Conservation (phyloP, 345 rosid genomes). For the Syzygium grande region DNA sequence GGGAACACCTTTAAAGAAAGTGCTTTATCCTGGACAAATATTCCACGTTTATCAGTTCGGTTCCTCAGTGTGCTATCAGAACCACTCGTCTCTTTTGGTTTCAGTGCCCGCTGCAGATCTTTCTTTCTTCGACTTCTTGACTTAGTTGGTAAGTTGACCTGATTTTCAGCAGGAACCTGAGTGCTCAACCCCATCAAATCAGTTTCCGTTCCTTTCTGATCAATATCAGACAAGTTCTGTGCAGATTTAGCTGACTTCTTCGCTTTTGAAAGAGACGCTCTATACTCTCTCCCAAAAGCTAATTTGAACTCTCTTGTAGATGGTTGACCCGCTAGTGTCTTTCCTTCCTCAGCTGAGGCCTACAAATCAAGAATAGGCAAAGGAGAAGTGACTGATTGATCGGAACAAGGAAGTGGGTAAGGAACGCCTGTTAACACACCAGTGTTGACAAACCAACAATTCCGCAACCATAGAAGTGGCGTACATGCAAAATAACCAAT, state of each 20-base stretch:
- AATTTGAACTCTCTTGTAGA: background rate
- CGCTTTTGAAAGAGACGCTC: conserved; percentile 14
- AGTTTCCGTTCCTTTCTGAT: conserved; percentile 27
- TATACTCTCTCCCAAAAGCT: background rate
- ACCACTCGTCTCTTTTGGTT: conserved; percentile 23
- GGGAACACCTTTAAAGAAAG: conserved; percentile 27
- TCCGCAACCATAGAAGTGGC: background rate
- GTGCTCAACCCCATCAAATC: conserved; percentile 23
- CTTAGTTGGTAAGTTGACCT: conserved; percentile 24
- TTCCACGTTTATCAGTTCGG: conserved; percentile 24
- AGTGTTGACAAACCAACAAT: background rate
- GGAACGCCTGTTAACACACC: background rate
- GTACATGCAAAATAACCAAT: background rate
- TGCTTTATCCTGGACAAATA: conserved; percentile 25
- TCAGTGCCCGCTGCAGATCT: conserved; percentile 33
- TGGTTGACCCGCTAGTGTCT: conserved; percentile 6
- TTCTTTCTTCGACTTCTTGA: conserved; percentile 63
- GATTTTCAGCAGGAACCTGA: conserved; percentile 35
- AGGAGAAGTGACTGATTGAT: background rate
- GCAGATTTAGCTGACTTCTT: conserved; percentile 22
- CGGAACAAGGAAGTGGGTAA: background rate
- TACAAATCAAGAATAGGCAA: conserved; percentile 11
- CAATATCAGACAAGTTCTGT: conserved; percentile 30
- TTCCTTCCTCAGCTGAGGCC: conserved; percentile 37
- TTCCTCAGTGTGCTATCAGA: conserved; percentile 30